Evolutionary conservation across 2,329 filamentous ascomycete species (phyloP).

Genomic region (Xylaria digitata): DNA sequence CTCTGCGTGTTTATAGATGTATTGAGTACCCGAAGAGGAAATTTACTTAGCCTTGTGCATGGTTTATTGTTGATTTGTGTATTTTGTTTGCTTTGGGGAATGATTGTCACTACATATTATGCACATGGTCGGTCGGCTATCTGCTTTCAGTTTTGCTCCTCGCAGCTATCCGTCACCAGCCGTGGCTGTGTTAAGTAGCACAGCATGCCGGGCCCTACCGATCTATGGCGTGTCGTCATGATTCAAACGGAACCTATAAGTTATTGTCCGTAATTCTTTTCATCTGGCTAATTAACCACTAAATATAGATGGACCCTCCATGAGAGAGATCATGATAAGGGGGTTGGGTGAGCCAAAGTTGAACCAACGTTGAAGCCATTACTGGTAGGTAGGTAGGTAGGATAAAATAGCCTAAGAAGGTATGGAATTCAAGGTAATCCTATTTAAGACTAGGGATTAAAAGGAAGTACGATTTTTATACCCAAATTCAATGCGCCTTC

Average conservation of each 20-base stretch:
- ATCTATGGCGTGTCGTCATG: neutral
- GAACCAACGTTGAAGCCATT: neutral
- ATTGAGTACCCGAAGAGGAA: neutral
- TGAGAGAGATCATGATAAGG: neutral
- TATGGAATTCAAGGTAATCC: neutral
- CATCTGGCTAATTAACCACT: neutral
- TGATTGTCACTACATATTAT: neutral
- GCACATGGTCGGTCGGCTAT: neutral
- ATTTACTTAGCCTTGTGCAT: neutral
- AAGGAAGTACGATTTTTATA: neutral
- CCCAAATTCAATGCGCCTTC: constrained; percentile 11
- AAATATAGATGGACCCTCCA: neutral
- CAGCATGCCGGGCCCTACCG: constrained; percentile 1
- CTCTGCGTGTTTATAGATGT: neutral
- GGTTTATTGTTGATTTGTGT: neutral
- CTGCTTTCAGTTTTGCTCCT: neutral
- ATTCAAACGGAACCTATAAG: neutral
- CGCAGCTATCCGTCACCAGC: neutral
- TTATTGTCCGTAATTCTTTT: neutral
- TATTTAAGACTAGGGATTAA: neutral
- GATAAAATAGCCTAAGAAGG: neutral
- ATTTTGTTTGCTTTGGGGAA: neutral
- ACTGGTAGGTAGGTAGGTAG: no score
- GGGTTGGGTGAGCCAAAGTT: neutral
- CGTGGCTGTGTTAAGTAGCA: constrained; percentile 4